A percentile compares a stretch with the other conserved stretches of the same genome.
Conservation (phyloP, 257 asterid species). For the Penstemon davidsonii region DNA sequence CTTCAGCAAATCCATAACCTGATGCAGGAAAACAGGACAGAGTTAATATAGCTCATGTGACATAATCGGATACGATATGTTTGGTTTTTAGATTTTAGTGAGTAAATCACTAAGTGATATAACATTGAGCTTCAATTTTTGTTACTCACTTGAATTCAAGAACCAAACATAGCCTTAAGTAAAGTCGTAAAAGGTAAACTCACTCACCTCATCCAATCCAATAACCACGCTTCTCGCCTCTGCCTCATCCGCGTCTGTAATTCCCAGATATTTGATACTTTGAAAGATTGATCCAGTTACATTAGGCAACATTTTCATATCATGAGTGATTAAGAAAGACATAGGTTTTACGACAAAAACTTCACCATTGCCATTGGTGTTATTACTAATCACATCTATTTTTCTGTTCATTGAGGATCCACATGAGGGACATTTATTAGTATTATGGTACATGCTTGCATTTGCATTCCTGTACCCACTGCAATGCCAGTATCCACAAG, state of each 20-base stretch:
- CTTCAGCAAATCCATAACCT: constrained; percentile 28
- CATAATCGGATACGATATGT: too few relatives aligned
- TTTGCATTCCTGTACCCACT: too few relatives aligned
- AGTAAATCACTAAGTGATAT: not conserved
- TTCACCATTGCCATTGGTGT: not conserved
- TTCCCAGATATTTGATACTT: not conserved
- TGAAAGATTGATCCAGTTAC: not conserved
- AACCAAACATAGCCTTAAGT: not conserved
- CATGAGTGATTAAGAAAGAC: constrained; percentile 4
- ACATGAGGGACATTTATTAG: not conserved
- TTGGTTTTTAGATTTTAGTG: not conserved
- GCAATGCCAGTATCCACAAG: not conserved
- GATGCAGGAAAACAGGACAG: not conserved
- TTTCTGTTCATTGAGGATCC: not conserved
- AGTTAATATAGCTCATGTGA: not conserved
- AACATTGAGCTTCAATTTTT: too few relatives aligned
- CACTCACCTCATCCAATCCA: constrained; percentile 26
- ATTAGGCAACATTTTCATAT: constrained; percentile 1
- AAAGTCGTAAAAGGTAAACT: too few relatives aligned
- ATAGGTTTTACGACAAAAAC: not conserved
- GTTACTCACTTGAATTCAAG: too few relatives aligned
- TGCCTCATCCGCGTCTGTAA: not conserved
- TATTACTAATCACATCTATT: not conserved
- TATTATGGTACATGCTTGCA: not conserved
- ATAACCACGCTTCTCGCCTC: not conserved